A percentile compares a stretch with the other conserved stretches of the same genome.
Conservation (phyloP, 441 rosid genomes). For the Eruca vesicaria region DNA sequence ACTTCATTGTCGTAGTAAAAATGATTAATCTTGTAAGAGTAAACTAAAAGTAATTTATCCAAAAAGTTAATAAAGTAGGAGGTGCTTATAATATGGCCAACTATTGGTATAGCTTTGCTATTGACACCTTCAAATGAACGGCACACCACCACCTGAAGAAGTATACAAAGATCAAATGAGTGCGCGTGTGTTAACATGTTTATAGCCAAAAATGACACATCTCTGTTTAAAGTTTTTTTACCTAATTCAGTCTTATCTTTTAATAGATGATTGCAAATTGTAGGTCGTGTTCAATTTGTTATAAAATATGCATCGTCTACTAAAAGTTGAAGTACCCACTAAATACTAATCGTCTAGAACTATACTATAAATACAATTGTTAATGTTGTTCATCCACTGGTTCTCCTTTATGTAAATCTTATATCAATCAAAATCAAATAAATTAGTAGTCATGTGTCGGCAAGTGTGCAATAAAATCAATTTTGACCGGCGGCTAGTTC, state of each 20-base stretch:
- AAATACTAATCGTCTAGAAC: constrained; percentile 1
- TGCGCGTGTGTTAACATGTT: constrained; percentile 11
- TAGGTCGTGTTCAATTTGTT: neutral
- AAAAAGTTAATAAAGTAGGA: neutral
- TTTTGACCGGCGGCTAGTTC: neutral
- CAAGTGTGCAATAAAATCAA: neutral
- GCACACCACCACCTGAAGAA: neutral
- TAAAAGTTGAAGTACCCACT: constrained; percentile 10
- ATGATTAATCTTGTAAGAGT: neutral
- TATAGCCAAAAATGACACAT: constrained; percentile 7
- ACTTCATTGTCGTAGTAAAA: neutral
- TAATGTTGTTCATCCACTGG: neutral
- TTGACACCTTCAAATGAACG: constrained; percentile 4
- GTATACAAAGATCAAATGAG: neutral
- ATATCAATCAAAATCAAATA: neutral
- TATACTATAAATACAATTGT: neutral
- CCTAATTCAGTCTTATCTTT: constrained; percentile 11
- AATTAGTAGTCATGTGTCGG: neutral
- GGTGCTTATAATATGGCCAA: neutral
- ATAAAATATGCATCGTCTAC: neutral
- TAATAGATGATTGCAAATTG: constrained; percentile 9
- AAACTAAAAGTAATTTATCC: neutral
- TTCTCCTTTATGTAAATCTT: neutral
- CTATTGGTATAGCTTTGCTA: neutral
- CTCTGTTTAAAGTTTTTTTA: neutral